Conservation (phyloP, 148 eudicot species). For the Bassia scoparia region DNA sequence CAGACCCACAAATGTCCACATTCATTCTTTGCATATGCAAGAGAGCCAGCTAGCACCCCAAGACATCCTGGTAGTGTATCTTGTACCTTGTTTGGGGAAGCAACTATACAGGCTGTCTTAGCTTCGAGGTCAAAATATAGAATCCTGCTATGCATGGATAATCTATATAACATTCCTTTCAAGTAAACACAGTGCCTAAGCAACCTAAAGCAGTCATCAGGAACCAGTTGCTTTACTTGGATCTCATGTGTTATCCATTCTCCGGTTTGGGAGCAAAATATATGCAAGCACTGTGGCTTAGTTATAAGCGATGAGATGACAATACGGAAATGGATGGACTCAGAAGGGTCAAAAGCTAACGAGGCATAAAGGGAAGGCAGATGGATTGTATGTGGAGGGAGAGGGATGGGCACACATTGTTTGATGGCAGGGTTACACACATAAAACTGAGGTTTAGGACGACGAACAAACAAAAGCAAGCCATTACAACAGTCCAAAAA, state of each 20-base stretch:
- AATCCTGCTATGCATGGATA: not conserved
- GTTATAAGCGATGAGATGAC: constrained; percentile 7
- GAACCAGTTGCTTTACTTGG: not conserved
- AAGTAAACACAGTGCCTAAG: constrained; percentile 4
- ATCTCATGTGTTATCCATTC: constrained; percentile 16
- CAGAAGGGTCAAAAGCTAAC: constrained; percentile 19
- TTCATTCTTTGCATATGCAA: constrained; percentile 3
- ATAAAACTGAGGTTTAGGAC: constrained; percentile 12
- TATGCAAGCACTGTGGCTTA: constrained; percentile 8
- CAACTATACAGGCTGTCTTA: not conserved
- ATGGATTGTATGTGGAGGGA: constrained; percentile 7
- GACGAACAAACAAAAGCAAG: constrained; percentile 14
- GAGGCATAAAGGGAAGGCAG: constrained; percentile 20
- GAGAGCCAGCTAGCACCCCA: not conserved
- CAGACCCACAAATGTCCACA: not conserved
- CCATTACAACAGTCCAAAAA: constrained; percentile 17
- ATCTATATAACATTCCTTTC: not conserved
- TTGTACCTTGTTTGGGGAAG: not conserved
- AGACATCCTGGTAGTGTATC: not conserved
- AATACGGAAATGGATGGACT: constrained; percentile 14
- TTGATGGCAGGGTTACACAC: constrained; percentile 23
- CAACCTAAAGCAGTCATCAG: not conserved
- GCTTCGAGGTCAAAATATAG: constrained; percentile 5
- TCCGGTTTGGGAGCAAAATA: constrained; percentile 16
- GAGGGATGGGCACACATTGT: constrained; percentile 15